Base-by-base conservation (phyloP, 2,329 filamentous ascomycete species). In the Aschersonia sp. region DNA sequence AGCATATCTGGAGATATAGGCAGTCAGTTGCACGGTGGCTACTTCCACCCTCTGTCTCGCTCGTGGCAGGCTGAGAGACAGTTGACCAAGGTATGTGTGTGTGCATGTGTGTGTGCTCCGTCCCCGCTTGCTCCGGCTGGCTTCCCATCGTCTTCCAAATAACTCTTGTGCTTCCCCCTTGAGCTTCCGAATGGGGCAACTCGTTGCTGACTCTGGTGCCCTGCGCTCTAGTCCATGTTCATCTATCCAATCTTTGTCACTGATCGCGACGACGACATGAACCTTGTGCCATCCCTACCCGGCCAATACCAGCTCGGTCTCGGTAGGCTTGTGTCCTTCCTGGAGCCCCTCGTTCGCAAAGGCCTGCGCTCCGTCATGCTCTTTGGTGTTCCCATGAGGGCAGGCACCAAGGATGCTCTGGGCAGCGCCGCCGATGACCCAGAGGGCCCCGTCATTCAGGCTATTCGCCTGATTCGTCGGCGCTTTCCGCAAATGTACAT, bases 241-340 rank as follows among this genome's bases (percentile, higher is more conserved):
- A 96, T 98, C 60, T 97, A 94, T 68, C 92, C 92, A 10, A 76
- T 98, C 55, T 98, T 98, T 71, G 79, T 98, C 54, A 94, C 92
- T 58, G 92, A 98, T 66, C 79, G 86, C 60, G 85, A 90, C 37
- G 87, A 97, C 59, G 90, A 97, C 69, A 86, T 96, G 69, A 85
- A 83, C 11, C 74, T 85, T 12, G 94, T 98, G 49, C 83, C 89
- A 46, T 95, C 89, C 22, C 78, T 98, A 4, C 92, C 92, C 1
- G 87, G 88, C 62, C 90, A 97, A 66, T 73, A 83, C 66, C 89
- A 90, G 59, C 81, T 88, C 51, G 90, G 92, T 52, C 63, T 97
- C 60, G 94, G 94, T 72, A 86, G 82, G 57, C 65, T 97, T 50
- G 74, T 94, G 6, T 79, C 87, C 6, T 92, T 90, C 68, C 78